Conservation (phyloP, 2,329 filamentous ascomycete genomes). For the Fusarium nurragi region DNA sequence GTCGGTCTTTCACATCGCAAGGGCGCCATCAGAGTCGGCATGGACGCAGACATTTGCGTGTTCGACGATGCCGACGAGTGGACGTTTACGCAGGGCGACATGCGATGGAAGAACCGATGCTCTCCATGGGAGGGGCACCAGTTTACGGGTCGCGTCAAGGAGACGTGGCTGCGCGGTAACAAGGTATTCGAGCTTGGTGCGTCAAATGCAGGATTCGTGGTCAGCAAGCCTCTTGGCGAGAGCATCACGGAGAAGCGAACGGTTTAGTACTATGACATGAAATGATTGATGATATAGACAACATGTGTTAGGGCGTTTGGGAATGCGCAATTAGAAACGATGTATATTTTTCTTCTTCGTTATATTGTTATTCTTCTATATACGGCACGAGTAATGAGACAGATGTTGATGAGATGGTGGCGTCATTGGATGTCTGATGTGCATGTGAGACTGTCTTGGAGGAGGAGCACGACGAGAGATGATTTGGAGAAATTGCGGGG, state of each 20-base stretch:
- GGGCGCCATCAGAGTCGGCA: slow-evolving; percentile 81
- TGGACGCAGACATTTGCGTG: slow-evolving; percentile 90
- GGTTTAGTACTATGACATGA: slow-evolving; percentile 40
- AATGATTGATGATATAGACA: slow-evolving; percentile 22
- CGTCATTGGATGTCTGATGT: slow-evolving; percentile 26
- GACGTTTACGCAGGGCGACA: slow-evolving; percentile 76
- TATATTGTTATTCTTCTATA: background rate
- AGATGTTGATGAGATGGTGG: slow-evolving; percentile 17
- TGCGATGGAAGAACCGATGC: slow-evolving; percentile 95
- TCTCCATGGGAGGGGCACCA: slow-evolving; percentile 86
- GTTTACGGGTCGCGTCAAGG: slow-evolving; percentile 79
- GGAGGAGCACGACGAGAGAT: slow-evolving; percentile 15
- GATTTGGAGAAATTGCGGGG: slow-evolving; percentile 34
- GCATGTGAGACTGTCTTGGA: slow-evolving; percentile 3
- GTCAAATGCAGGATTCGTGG: slow-evolving; percentile 60
- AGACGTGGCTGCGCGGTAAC: slow-evolving; percentile 85
- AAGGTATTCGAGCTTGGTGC: slow-evolving; percentile 78
- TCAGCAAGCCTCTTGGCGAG: slow-evolving; percentile 58
- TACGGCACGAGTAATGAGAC: slow-evolving; percentile 22
- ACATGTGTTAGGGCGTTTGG: slow-evolving; percentile 12
- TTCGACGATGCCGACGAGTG: slow-evolving; percentile 89
- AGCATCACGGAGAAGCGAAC: slow-evolving; percentile 69
- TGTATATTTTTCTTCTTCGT: background rate
- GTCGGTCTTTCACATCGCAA: slow-evolving; percentile 81
- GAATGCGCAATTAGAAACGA: slow-evolving; percentile 1